A percentile compares a stretch with the other conserved stretches of the same genome.
These are phyloP conservation scores for Hexamita inflata DNA, from an alignment of 208 protist species.

Conservation along the genomic window DNA sequence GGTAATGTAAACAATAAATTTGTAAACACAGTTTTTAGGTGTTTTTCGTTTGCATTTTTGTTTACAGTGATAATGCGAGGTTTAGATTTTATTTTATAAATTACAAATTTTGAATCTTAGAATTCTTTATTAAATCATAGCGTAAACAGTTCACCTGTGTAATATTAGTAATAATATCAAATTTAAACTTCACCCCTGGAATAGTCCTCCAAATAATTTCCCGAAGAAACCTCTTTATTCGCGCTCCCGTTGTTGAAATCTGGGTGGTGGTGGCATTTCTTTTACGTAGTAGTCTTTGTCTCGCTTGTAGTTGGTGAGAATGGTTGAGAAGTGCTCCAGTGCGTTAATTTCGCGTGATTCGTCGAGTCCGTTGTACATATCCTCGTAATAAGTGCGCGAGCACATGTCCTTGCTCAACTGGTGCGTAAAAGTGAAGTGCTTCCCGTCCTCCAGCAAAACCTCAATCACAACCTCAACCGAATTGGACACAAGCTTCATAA, in stretches of 20 bases:
- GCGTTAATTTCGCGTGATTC: not conserved
- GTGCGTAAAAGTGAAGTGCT: constrained; percentile 11
- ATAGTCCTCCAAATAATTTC: too few relatives aligned
- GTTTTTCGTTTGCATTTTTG: too few relatives aligned
- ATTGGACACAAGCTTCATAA: constrained; percentile 33
- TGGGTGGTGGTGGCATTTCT: not conserved
- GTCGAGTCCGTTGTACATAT: constrained; percentile 20
- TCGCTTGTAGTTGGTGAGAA: not conserved
- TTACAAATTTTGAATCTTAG: too few relatives aligned
- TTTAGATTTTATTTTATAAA: too few relatives aligned
- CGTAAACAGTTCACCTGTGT: too few relatives aligned
- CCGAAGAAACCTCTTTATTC: too few relatives aligned
- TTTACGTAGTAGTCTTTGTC: constrained; percentile 19
- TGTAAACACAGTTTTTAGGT: too few relatives aligned
- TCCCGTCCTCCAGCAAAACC: not conserved
- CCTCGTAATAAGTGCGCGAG: not conserved
- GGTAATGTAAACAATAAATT: too few relatives aligned
- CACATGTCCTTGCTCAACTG: constrained; percentile 11
- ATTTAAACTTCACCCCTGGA: too few relatives aligned
- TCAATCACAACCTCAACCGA: constrained; percentile 24
- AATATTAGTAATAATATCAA: too few relatives aligned
- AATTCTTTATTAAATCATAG: too few relatives aligned
- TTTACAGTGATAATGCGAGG: too few relatives aligned
- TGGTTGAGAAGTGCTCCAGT: not conserved
- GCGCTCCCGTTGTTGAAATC: not conserved